Evolutionary conservation across 768 basidiomycete genomes (phyloP), one percentile per base, ranked within the genome.

Genomic region (Kwoniella heveanensis): DNA sequence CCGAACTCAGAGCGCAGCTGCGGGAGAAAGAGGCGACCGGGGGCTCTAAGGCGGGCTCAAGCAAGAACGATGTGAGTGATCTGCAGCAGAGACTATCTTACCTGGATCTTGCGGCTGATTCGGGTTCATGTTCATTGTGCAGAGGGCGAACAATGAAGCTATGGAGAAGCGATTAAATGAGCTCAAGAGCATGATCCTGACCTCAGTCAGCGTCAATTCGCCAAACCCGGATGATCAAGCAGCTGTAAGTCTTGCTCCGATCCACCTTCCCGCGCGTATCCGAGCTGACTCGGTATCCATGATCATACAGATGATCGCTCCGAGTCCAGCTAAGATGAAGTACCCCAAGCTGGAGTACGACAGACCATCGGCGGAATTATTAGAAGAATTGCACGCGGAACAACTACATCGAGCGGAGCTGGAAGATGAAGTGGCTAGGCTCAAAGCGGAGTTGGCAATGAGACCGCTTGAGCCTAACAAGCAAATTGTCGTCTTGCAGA

Each of bases 301-400:
- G n/a, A n/a, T n/a, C n/a, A n/a, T n/a, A n/a, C 27, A 46, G n/a
- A 39, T 78, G 55, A 88, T 89, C 25, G 83, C 90, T 19, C 89
- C 83, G 6, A 93, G 91, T 79, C 93, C 93, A 0, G 85, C 85
- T 58, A 95, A 94, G 82, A 82, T 96, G 30, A 90, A 94, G 37
- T 73, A 76, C 39, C 68, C 72, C 5, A 70, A 69, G 54, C 53
- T 77, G 26, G 63, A 74, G 77, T 94, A 92, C 70, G 90, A 92
- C 74, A 87, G 90, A 86, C 86, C 90, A 0, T 89, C 90, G 1
- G 91, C 91, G 66, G 88, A 92, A 88, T 83, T 95, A 0, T 91
- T 93, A 82, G 90, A 94, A 83, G 90, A 93, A 65, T 85, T 95
- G 19, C 86, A 94, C 19, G 83, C 87, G 0, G 87, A 91, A 0